phyloP scores from a whole-genome alignment of 352 stramenopile genomes.

The Pythium folliculosum region DNA sequence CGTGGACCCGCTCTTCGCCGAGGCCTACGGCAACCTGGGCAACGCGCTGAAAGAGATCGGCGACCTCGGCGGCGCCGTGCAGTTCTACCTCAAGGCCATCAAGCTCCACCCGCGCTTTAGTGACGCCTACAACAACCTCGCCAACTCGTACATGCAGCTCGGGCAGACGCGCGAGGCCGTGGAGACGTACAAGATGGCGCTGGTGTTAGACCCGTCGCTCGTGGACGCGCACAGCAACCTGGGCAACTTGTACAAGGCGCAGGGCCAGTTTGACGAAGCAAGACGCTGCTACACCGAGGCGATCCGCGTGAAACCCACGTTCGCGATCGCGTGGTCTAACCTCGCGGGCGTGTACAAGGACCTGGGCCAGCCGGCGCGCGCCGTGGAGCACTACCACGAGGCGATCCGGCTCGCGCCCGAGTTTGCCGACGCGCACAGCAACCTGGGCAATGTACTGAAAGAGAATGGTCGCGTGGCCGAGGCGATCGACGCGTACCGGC shows the following conservation, averaged over 20 bases:
- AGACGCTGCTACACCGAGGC: conserved; percentile 91
- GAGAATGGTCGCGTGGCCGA: conserved; percentile 70
- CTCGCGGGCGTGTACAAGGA: conserved; percentile 92
- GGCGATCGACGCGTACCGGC: conserved; percentile 85
- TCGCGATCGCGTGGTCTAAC: conserved; percentile 93
- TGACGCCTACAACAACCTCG: conserved; percentile 93
- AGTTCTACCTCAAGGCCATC: conserved; percentile 94
- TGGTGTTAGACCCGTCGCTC: conserved; percentile 85
- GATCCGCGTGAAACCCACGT: conserved; percentile 87
- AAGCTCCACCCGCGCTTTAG: conserved; percentile 90
- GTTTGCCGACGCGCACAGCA: conserved; percentile 87
- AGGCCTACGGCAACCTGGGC: conserved; percentile 93
- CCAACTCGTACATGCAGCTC: conserved; percentile 91
- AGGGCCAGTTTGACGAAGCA: conserved; percentile 83
- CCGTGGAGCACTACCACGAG: conserved; percentile 87
- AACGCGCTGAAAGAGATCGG: conserved; percentile 95
- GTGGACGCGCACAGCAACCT: conserved; percentile 95
- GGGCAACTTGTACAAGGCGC: conserved; percentile 93
- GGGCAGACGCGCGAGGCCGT: conserved; percentile 88
- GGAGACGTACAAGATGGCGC: conserved; percentile 94
- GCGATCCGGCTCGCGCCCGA: conserved; percentile 80
- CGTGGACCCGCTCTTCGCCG: conserved; percentile 90
- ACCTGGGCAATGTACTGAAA: conserved; percentile 85
- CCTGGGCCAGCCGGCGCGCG: conserved; percentile 72
- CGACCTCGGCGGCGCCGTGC: conserved; percentile 84